Evolutionary conservation across 2,329 filamentous ascomycete species (phyloP), one percentile per base, ranked within the genome.

Genomic region (Fusarium sp.): DNA sequence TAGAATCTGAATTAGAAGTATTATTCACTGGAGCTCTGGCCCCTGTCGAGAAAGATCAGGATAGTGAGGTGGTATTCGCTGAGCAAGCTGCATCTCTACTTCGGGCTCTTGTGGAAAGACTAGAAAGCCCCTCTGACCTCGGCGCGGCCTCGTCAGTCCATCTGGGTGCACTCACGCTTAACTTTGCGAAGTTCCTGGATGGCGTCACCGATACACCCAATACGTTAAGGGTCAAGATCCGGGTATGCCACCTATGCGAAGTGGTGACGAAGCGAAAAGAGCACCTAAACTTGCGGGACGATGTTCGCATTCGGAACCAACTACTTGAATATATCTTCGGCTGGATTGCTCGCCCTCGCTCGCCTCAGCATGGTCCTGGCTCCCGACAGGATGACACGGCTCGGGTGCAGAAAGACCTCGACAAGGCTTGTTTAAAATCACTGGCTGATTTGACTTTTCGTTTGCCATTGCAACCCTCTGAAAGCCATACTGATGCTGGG

Each of bases 231-330:
- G 90, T 92, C 50, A 93, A 92, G 78, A 92, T 92, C 77, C 90
- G 91, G 75, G 89, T 92, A 45, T 93, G 91, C 75, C 90, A 92
- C 74, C 81, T 93, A 13, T 91, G 88, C 67, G 91, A 93, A 74
- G 87, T 87, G 8, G 87, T 93, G 39, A 91, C 88, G 18, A 89
- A 88, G 79, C 88, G 90, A 73, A 93, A 92, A 75, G 91, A 93
- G 75, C 88, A 92, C 57, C 82, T 93, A 47, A 93, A 92, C 74
- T 82, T 93, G 17, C 87, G 91, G 57, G 90, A 93, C 74, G 91
- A 93, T 78, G 89, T 93, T 44, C 88, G 90, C 35, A 91, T 92
- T 75, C 85, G 91, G 60, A 93, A 93, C 72, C 90, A 92, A 76
- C 83, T 93, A 20, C 83, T 93, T 17, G 91, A 92, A 78, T 90